Base-by-base conservation (phyloP, 1,284 basidiomycete species). In the Ceratorhiza oryzae-sativae region DNA sequence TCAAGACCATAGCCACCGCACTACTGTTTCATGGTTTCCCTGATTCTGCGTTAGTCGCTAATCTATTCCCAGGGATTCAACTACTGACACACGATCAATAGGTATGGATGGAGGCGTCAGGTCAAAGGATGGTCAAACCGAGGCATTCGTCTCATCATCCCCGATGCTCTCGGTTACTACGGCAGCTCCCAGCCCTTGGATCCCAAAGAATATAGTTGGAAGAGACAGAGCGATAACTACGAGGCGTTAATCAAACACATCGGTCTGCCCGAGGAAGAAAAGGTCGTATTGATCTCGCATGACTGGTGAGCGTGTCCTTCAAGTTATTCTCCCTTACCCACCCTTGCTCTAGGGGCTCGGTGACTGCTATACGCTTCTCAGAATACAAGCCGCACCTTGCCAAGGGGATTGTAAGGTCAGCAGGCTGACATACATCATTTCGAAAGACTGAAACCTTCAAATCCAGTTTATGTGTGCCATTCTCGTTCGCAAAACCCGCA, bases 61-160 rank as follows among this genome's bases (percentile, higher is more conserved):
- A 39, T 13, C 36, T 39, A 39, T 13, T 39, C 13, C 36, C 13
- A 39, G 36, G 8, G 8, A 13, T 39, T 39, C 36, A 39, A 13
- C 36, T 6, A 39, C 36, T 13, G 6, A 39, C 6, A 39, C 6
- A 13, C 36, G 13, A 39, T 61, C 45, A 3, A 8, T 30, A 71
- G 68, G 12, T 71, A 71, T 30, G 56, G 56, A 39, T 71, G 68
- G 68, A 30, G 68, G 9, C 68, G 51, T 32, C 68, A 71, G 27
- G 56, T 71, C 20, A 60, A 71, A n/a, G 68, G 68, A 48, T 71
- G 68, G 68, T 71, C 68, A 10, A 32, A 23, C n/a, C 68, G 68
- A n/a, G 68, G 68, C 12, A 71, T 71, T 12, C 55, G 68, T 2
- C 56, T 71, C 39, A 71, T 71, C 32, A 51, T 71, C 9, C 68